A percentile compares a stretch with the other conserved stretches of the same genome.
phyloP scores from a whole-genome alignment of 2,329 filamentous ascomycete species.

The Onygenales sp. region DNA sequence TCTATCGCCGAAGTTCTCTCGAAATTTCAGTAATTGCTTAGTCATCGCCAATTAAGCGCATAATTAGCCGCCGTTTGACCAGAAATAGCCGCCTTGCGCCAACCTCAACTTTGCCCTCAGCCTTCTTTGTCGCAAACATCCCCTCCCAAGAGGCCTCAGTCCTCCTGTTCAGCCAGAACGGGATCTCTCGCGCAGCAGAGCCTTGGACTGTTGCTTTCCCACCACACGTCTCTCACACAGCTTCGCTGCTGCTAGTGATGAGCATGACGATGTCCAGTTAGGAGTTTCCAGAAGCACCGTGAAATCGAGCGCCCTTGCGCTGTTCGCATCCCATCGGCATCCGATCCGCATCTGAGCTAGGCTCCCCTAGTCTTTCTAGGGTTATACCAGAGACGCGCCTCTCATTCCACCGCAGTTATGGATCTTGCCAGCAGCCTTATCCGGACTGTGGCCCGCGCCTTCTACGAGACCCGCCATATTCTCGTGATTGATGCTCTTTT shows the following conservation, averaged over 20 bases:
- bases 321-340: neutral
- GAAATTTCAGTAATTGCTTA: slow-evolving; percentile 6
- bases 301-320: neutral
- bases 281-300: neutral
- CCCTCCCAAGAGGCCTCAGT: too few species aligned
- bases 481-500: slow-evolving; percentile 72
- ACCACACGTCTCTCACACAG: neutral
- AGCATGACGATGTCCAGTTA: neutral
- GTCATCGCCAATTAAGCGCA: neutral
- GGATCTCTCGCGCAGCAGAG: too few species aligned
- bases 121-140: too few species aligned
- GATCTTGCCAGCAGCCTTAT: slow-evolving; percentile 69
- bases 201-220: too few species aligned
- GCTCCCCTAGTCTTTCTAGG: neutral
- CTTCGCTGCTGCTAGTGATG: neutral
- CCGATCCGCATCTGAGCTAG: neutral
- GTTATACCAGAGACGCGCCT: neutral
- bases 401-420: slow-evolving; percentile 29
- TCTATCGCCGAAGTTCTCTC: neutral
- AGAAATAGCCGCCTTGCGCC: too few species aligned
- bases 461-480: slow-evolving; percentile 77
- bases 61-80: too few species aligned
- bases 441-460: slow-evolving; percentile 74
- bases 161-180: too few species aligned
- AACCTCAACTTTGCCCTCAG: neutral